Evolutionary conservation across 148 eudicot species (phyloP), one percentile per base, ranked within the genome.

Genomic region (Oxyria digyna): DNA sequence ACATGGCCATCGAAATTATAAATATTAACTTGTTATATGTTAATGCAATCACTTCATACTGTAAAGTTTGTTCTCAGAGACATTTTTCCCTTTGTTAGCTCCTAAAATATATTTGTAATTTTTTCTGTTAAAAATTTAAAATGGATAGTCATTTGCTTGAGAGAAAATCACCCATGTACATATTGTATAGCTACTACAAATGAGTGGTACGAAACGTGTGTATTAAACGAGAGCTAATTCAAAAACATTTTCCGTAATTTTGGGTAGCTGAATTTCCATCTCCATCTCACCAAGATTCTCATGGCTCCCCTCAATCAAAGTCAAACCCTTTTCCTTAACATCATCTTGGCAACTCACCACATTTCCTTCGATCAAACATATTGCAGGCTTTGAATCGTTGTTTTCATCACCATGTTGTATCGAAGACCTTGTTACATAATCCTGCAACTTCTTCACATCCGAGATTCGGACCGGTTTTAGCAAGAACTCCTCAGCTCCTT

Each of bases 401-500:
- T 50, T 26, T 4, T 50, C 57, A 9, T 8, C 21, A 21, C 59
- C 27, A 6, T 10, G 27, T 50, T 9, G 59, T 8, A 50, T 50
- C 59, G 23, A 50, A 9, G 59, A 50, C 23, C 59, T 50, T 1
- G 59, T 23, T 0, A 50, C 59, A 10, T 50, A 50, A 23, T 50
- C 59, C 27, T 77, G 81, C 41, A 84, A 70, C 69, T 81, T 81
- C 71, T 74, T 76, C 49, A 85, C 62, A 68, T 85, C 87, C n/a
- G 89, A 78, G 24, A 83, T 21, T 40, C 71, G 76, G 17, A 85
- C 83, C 15, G 89, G 89, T 74, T 85, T 85, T 33, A 85, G 69
- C 24, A 85, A 42, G 80, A 82, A 85, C 49, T 85, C 86, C 42
- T 83, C 81, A 33, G 89, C 89, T 72, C 89, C 89, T 74, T 74